Base-by-base conservation (phyloP, 2,329 filamentous ascomycete genomes). In the Coniochaeta sp. region DNA sequence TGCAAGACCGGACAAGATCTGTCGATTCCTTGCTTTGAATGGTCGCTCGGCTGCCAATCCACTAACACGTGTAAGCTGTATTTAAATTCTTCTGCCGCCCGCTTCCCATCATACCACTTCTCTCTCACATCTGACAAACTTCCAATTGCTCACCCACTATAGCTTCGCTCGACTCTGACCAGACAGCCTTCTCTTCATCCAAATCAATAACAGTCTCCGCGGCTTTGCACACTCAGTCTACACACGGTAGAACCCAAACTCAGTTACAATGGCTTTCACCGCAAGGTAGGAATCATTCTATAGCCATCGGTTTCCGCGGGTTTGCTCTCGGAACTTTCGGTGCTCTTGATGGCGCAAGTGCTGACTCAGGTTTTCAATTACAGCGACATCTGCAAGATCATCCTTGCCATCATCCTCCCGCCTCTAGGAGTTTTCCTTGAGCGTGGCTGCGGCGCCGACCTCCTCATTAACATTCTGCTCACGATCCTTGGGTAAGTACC, bases 351-450 rank as follows among this genome's bases (percentile, higher is more conserved):
- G 22, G 17, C 14, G 22, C 44, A 55, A 11, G 11, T 36, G 28
- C 19, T 44, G 57, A 59, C 57, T 61, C 60, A 58, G 22, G 17
- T 40, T 40, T 4, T 52, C 47, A n/a, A 22, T 22, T 26, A 44
- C 58, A 74, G 72, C 67, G 82, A 86, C 66, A 84, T 86, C 68
- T 83, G 79, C 82, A 86, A 86, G 77, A 84, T 86, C 81, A 84
- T 96, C 78, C 83, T 96, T 79, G 92, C 92, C 81, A 81, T 96
- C 81, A 80, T 96, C 79, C 86, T 96, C 66, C 92, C 92, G 61
- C 92, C 92, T 73, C 79, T 96, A 60, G 92, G 92, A 80, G 92
- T 96, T 74, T 95, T 96, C 84, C 89, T 96, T 68, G 92, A 96
- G 88, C 87, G 89, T 68, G 92, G 92, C 70, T 96, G 92, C 79